phyloP scores from a whole-genome alignment of 2,329 filamentous ascomycete species.

The Alternaria triticina region DNA sequence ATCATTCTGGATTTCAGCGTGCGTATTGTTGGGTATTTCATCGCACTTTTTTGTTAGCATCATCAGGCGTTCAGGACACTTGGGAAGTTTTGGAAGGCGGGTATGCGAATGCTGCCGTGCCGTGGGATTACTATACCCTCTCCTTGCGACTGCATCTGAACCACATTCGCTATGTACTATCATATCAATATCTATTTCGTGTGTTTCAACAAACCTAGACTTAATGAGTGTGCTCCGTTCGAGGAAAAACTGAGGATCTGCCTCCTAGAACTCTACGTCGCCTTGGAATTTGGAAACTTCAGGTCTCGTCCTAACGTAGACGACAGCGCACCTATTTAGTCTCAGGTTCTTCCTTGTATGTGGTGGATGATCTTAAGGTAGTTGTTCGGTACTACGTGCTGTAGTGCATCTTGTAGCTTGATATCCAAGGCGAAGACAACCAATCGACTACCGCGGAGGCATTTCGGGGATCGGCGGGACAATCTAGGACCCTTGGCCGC shows the following conservation, averaged over 20 bases:
- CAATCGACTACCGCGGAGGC: not conserved
- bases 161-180: conserved; percentile 12
- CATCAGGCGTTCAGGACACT: conserved; percentile 7
- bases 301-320: not conserved
- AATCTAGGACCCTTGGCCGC: conserved; percentile 2
- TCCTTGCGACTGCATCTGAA: not conserved
- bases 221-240: no score
- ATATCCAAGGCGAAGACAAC: not conserved
- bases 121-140: not conserved
- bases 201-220: not conserved
- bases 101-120: not conserved
- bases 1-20: conserved; percentile 1
- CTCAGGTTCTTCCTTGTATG: not conserved
- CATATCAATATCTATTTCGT: conserved; percentile 2
- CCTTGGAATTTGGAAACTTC: not conserved
- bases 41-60: conserved; percentile 18
- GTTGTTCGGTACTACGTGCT: not conserved
- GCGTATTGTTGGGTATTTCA: conserved; percentile 3
- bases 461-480: conserved; percentile 8
- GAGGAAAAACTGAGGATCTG: no score
- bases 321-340: not conserved
- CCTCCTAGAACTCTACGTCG: not conserved
- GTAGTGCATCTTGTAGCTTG: conserved; percentile 5
- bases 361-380: not conserved
- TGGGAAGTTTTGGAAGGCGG: not conserved